Base-by-base conservation (phyloP, 768 basidiomycete genomes). In the Multifurca ochricompacta region DNA sequence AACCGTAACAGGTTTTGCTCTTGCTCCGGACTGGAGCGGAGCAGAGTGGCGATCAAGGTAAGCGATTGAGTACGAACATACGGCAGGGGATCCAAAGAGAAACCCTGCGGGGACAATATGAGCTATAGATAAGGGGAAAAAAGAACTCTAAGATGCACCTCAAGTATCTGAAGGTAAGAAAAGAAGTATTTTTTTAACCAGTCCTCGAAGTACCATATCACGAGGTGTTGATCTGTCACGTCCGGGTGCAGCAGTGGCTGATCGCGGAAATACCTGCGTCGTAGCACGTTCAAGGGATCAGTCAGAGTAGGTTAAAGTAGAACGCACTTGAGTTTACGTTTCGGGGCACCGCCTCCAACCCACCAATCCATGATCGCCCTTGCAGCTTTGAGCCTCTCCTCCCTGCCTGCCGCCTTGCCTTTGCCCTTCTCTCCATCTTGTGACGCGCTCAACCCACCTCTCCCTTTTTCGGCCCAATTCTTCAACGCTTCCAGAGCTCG, bases 171-270 rank as follows among this genome's bases (percentile, higher is more conserved):
- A 3, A 98, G 77, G 35, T 96, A 69, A 2, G 84, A 83, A 70
- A 95, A 98, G 72, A 96, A 97, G 68, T 86, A 98, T 60, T 92
- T 93, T 71, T 99, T 99, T 46, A 97, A 67, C 89, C 91, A 97
- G 63, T 98, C 95, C 68, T 99, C 96, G 67, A 96, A 98, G 57
- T 85, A 86, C 85, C 88, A 98, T 3, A 85, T 54, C 5, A 93
- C 63, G 0, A 97, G 69, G 66, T 89, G 80, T 48, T 80, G 74
- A 53, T 94, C 87, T 0, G 85, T 83, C 27, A 80, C 74, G 16
- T 70, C 69, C 0, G 80, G 77, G 66, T 85, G 83, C 1, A 72
- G 66, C 48, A 91, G 67, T 11, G 87, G 84, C 63, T 94, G 94
- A 65, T 95, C 93, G 7, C 89, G 85, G 65, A 95, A 89, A 67